Evolutionary conservation across 1,284 basidiomycete genomes (phyloP).

Genomic region (Wallemia hederae): DNA sequence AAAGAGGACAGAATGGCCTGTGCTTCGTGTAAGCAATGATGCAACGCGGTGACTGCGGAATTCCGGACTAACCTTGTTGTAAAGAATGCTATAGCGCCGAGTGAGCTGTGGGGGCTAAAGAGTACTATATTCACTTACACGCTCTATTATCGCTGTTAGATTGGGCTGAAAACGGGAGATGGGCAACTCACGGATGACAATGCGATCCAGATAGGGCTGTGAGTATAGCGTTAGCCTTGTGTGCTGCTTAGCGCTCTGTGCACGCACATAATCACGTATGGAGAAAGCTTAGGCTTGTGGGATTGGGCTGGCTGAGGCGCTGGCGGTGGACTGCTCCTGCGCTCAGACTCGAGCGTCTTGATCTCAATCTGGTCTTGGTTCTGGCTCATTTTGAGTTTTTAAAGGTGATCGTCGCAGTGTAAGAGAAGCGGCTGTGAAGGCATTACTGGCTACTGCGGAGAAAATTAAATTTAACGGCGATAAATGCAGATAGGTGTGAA

Average conservation of each 20-base stretch:
- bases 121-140: too few species aligned
- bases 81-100: neutral
- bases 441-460: neutral
- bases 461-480: neutral
- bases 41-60: neutral
- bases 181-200: neutral
- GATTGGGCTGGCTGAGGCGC: neutral
- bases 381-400: too few species aligned
- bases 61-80: neutral
- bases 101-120: too few species aligned
- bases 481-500: too few species aligned
- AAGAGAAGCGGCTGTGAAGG: neutral
- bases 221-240: neutral
- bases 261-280: slow-evolving; percentile 1
- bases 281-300: neutral
- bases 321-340: neutral
- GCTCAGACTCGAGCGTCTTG: neutral
- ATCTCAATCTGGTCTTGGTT: slow-evolving; percentile 1
- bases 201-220: neutral
- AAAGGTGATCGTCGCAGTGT: neutral
- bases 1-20: slow-evolving; percentile 37
- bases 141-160: neutral
- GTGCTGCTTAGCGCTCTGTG: neutral
- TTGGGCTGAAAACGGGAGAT: neutral
- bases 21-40: neutral